Conservation (phyloP, 768 basidiomycete species). For the Tulasnella sp. region DNA sequence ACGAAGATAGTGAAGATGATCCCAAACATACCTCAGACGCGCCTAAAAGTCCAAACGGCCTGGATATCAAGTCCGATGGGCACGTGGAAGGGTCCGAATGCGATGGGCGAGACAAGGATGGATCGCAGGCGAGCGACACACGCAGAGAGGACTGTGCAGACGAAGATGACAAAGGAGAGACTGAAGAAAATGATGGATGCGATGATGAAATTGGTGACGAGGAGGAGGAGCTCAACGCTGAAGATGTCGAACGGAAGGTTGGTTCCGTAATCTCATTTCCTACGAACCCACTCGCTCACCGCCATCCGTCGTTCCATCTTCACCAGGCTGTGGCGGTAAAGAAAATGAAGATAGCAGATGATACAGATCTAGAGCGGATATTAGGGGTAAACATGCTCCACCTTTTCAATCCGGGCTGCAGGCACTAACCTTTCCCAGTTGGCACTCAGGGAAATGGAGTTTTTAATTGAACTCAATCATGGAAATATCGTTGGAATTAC, state of each 20-base stretch:
- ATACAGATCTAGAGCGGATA: background rate
- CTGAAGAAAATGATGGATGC: no score
- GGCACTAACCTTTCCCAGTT: background rate
- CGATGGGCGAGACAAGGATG: background rate
- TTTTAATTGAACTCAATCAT: background rate
- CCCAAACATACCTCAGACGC: background rate
- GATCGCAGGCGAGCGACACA: background rate
- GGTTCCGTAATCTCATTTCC: background rate
- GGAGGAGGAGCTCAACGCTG: background rate
- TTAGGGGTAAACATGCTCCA: background rate
- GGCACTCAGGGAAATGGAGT: slow-evolving; percentile 2
- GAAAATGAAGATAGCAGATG: background rate
- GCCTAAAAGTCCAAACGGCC: background rate
- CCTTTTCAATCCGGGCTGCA: background rate
- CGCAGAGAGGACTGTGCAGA: background rate
- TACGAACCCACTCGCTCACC: no score
- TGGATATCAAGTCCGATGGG: background rate
- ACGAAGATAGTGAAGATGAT: background rate
- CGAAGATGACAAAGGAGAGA: background rate
- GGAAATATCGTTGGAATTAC: background rate
- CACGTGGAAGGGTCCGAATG: background rate
- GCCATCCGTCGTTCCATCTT: background rate
- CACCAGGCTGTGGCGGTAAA: background rate
- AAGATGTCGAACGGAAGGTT: background rate
- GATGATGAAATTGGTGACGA: no score